Conservation (phyloP, 75 land plant species). For the Cunninghamia lanceolata region DNA sequence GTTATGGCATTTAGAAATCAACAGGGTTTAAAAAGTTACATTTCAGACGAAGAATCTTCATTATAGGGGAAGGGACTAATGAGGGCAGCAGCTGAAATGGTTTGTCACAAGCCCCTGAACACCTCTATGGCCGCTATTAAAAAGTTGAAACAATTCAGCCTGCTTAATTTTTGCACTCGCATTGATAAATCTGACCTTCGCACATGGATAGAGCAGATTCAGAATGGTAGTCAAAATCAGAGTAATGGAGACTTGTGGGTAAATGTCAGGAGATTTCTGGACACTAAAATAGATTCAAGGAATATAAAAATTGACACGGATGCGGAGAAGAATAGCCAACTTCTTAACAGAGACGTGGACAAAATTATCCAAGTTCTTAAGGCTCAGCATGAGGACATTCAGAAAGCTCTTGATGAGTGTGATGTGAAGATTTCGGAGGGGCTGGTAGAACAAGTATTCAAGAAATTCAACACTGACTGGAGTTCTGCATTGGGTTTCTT, state of each 20-base stretch:
- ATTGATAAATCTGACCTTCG: not conserved
- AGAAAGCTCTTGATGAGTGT: constrained; percentile 19
- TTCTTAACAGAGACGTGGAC: constrained; percentile 9
- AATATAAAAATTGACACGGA: not conserved
- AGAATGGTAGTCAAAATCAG: not conserved
- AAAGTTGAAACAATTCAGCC: not conserved
- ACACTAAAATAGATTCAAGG: not conserved
- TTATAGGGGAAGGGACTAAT: not conserved
- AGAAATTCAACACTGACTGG: constrained; percentile 58
- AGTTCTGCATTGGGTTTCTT: constrained; percentile 55
- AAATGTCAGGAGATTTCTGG: not conserved
- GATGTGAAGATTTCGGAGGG: constrained; percentile 17
- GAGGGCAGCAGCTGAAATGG: not conserved
- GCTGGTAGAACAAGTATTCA: constrained; percentile 35
- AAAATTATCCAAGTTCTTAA: constrained; percentile 25
- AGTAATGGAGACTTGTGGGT: not conserved
- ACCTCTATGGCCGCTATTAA: not conserved
- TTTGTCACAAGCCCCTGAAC: not conserved
- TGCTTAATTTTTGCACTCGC: constrained; percentile 1
- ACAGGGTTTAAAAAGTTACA: not conserved
- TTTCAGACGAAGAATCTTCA: not conserved
- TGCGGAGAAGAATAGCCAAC: not conserved
- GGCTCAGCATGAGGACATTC: constrained; percentile 5
- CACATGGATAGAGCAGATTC: not conserved
- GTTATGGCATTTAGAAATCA: too few species aligned